A percentile compares a stretch with the other conserved stretches of the same genome.
phyloP scores from a whole-genome alignment of 2,329 filamentous ascomycete species.

The Capronia epimyces region DNA sequence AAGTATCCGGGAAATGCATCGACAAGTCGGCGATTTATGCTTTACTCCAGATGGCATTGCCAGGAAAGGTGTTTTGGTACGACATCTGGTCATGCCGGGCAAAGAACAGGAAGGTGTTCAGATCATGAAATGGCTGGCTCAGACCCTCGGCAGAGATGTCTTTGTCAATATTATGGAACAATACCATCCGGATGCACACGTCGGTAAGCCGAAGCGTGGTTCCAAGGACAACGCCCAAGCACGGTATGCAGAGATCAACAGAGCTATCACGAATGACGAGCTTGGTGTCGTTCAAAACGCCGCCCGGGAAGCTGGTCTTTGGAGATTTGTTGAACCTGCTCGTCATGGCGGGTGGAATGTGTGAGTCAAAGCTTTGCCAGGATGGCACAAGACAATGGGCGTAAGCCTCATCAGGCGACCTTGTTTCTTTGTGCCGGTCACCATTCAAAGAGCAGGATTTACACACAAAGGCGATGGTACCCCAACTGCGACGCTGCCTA shows the following conservation, averaged over 20 bases:
- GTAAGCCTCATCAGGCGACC: neutral
- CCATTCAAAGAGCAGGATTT: neutral
- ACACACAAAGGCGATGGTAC: neutral
- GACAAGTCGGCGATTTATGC: slow-evolving; percentile 74
- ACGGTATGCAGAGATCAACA: slow-evolving; percentile 72
- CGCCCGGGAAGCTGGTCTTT: slow-evolving; percentile 66
- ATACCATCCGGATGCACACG: slow-evolving; percentile 73
- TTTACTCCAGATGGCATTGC: slow-evolving; percentile 78
- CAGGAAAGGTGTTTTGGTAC: slow-evolving; percentile 67
- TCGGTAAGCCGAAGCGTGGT: slow-evolving; percentile 60
- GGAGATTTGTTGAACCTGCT: slow-evolving; percentile 67
- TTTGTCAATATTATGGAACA: slow-evolving; percentile 90
- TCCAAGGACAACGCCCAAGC: slow-evolving; percentile 42
- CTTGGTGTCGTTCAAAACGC: slow-evolving; percentile 61
- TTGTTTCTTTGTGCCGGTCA: neutral
- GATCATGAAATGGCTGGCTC: slow-evolving; percentile 72
- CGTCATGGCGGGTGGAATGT: slow-evolving; percentile 53
- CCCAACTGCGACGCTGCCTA: neutral
- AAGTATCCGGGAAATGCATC: slow-evolving; percentile 73
- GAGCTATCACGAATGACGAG: slow-evolving; percentile 61
- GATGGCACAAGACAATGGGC: too few species aligned
- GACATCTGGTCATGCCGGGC: slow-evolving; percentile 81
- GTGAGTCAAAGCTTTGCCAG: neutral
- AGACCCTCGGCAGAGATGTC: slow-evolving; percentile 65
- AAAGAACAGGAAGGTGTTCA: slow-evolving; percentile 65